Evolutionary conservation across 345 rosid species (phyloP).

Genomic region (Heritiera littoralis): DNA sequence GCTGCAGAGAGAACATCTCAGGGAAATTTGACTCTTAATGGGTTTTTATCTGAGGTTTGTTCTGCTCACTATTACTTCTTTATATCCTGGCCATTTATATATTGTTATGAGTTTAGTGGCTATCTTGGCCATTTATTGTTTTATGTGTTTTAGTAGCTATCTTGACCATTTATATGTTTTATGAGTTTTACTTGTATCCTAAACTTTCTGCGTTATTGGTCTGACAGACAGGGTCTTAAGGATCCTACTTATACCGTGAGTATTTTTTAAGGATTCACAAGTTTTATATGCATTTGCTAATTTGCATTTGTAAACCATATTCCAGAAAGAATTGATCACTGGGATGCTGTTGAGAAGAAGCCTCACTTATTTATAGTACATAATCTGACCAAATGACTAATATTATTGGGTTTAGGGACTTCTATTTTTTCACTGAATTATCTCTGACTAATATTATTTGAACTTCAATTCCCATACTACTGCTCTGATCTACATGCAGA

Average conservation of each 20-base stretch:
- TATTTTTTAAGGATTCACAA: not conserved
- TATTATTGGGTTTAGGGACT: not conserved
- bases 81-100: not conserved
- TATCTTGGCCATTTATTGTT: not conserved
- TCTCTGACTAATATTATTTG: not conserved
- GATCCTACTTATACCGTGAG: not conserved
- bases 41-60: slow-evolving; percentile 72
- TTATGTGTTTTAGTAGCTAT: too few species aligned
- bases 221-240: not conserved
- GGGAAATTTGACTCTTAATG: slow-evolving; percentile 62
- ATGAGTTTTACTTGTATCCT: slow-evolving; percentile 5
- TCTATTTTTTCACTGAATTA: not conserved
- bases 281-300: not conserved
- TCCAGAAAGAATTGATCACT: not conserved
- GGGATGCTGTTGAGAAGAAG: not conserved
- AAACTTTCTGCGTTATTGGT: not conserved
- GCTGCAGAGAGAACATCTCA: slow-evolving; percentile 62
- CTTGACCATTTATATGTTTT: too few species aligned
- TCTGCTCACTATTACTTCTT: slow-evolving; percentile 5
- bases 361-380: not conserved
- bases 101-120: not conserved
- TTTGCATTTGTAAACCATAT: not conserved
- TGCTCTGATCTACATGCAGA: not conserved
- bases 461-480: not conserved
- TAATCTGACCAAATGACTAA: not conserved